These are phyloP conservation scores for Chenopodium quinoa DNA, from an alignment of 148 eudicot species.

Conservation along the genomic window DNA sequence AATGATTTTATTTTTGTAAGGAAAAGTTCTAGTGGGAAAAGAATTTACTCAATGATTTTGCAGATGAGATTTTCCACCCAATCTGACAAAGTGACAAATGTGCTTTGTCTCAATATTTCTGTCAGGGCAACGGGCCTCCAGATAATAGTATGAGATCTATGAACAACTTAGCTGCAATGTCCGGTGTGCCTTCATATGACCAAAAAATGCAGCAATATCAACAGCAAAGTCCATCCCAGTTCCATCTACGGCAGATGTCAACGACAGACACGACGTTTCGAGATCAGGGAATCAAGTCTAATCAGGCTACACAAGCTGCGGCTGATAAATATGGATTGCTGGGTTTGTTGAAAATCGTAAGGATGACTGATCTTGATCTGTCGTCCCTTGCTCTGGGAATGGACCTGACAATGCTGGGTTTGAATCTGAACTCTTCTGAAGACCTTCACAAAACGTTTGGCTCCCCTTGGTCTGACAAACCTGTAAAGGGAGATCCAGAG, in stretches of 20 bases:
- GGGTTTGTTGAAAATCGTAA: slow-evolving; percentile 61
- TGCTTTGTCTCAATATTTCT: slow-evolving; percentile 6
- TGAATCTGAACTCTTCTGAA: slow-evolving; percentile 69
- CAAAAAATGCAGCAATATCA: slow-evolving; percentile 72
- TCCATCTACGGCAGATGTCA: slow-evolving; percentile 42
- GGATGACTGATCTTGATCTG: slow-evolving; percentile 65
- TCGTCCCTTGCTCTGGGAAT: slow-evolving; percentile 80
- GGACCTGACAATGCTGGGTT: slow-evolving; percentile 72
- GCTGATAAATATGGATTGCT: slow-evolving; percentile 62
- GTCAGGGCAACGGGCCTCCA: slow-evolving; percentile 37
- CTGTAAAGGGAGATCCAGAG: slow-evolving; percentile 69
- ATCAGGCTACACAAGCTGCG: slow-evolving; percentile 44
- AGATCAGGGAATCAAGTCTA: slow-evolving; percentile 51
- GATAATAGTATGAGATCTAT: slow-evolving; percentile 44
- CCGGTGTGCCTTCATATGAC: slow-evolving; percentile 43
- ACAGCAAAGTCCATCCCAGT: slow-evolving; percentile 68
- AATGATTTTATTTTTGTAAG: too few relatives aligned
- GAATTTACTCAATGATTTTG: too few relatives aligned
- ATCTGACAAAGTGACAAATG: background rate
- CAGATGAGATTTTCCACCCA: too few relatives aligned
- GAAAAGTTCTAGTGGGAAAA: too few relatives aligned
- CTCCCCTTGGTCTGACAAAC: slow-evolving; percentile 88
- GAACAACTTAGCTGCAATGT: slow-evolving; percentile 42
- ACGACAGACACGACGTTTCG: slow-evolving; percentile 35
- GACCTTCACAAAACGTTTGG: slow-evolving; percentile 69